Percentiles rank a stretch among this genome's conserved stretches.
Evolutionary conservation across 768 basidiomycete species (phyloP).

Genomic region (Artomyces pyxidatus): DNA sequence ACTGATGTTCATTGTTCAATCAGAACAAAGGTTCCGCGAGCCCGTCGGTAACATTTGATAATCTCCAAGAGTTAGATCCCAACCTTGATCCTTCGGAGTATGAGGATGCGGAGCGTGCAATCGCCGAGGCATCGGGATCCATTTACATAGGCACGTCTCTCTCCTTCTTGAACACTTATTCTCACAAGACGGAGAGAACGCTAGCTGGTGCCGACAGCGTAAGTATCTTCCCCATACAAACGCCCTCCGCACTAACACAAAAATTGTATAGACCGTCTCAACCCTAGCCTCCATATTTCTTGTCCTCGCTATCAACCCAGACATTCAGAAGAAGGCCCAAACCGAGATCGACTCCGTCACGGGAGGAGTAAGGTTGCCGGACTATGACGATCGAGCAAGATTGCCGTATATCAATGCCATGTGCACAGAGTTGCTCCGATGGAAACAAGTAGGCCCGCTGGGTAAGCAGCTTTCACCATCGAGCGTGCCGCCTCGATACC

Average conservation of each 20-base stretch:
- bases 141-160: not conserved
- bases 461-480: no score
- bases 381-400: constrained; percentile 2
- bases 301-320: constrained; percentile 6
- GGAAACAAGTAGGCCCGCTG: no score
- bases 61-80: not conserved
- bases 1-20: not conserved
- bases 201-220: constrained; percentile 5
- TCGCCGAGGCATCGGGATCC: not conserved
- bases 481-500: no score
- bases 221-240: not conserved
- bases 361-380: constrained; percentile 6
- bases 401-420: no score
- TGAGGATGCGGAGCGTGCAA: not conserved
- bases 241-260: not conserved
- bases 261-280: constrained; percentile 1
- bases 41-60: not conserved
- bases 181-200: not conserved
- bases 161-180: not conserved
- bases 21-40: not conserved
- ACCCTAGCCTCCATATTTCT: constrained; percentile 3
- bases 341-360: constrained; percentile 10
- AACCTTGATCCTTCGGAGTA: not conserved
- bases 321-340: constrained; percentile 9
- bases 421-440: no score